Conservation (phyloP, 2,329 filamentous ascomycete species). For the Neofusicoccum sp. region DNA sequence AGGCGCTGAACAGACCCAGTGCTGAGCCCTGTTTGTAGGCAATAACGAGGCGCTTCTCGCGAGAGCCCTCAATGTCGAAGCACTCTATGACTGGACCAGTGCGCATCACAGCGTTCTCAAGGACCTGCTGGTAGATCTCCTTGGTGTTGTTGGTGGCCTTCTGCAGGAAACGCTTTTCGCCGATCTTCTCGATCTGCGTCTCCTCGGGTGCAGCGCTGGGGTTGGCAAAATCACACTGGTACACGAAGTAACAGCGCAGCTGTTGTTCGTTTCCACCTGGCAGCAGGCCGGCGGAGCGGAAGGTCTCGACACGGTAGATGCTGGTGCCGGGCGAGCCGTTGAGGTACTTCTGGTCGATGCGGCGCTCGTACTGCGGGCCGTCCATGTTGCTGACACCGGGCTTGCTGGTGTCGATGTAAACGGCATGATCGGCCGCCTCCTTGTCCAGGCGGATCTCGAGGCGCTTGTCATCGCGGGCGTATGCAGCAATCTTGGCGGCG, state of each 20-base stretch:
- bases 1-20: slow-evolving; percentile 86
- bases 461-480: slow-evolving; percentile 87
- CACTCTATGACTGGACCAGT: slow-evolving; percentile 96
- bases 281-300: slow-evolving; percentile 82
- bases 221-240: slow-evolving; percentile 88
- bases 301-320: slow-evolving; percentile 93
- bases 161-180: slow-evolving; percentile 88
- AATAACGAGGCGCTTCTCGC: slow-evolving; percentile 91
- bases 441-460: slow-evolving; percentile 95
- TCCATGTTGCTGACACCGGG: slow-evolving; percentile 73
- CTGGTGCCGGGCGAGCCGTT: slow-evolving; percentile 69
- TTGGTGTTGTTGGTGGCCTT: slow-evolving; percentile 97
- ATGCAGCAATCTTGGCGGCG: slow-evolving; percentile 92
- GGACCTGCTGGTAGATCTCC: slow-evolving; percentile 91
- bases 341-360: slow-evolving; percentile 93
- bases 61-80: slow-evolving; percentile 87
- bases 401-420: slow-evolving; percentile 97
- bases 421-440: slow-evolving; percentile 90
- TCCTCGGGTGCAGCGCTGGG: slow-evolving; percentile 71
- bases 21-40: slow-evolving; percentile 93
- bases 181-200: slow-evolving; percentile 86
- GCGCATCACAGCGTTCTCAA: slow-evolving; percentile 76
- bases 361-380: slow-evolving; percentile 89
- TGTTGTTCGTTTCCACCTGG: slow-evolving; percentile 75
- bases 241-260: slow-evolving; percentile 96